phyloP scores from a whole-genome alignment of 1,139 yeast genomes.

The Lodderomyces orthopsilosis region DNA sequence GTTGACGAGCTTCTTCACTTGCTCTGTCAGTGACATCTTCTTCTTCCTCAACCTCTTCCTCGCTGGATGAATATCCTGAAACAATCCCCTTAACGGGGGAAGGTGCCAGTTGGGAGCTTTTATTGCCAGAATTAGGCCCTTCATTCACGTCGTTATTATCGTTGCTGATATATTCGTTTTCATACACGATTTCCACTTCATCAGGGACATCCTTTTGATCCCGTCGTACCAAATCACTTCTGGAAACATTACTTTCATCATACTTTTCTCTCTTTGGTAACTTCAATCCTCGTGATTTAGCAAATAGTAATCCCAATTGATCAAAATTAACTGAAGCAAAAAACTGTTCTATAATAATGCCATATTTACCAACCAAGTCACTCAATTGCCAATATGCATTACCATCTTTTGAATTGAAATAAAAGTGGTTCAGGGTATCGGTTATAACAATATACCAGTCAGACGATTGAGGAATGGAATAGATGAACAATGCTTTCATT shows the following conservation, averaged over 20 bases:
- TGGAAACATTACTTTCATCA: neutral
- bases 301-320: slow-evolving; percentile 30
- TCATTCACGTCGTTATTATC: neutral
- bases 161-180: neutral
- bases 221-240: neutral
- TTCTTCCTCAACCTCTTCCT: no score
- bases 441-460: slow-evolving; percentile 34
- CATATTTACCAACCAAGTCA: slow-evolving; percentile 20
- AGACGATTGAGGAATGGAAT: slow-evolving; percentile 16
- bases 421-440: slow-evolving; percentile 28
- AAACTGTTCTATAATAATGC: slow-evolving; percentile 11
- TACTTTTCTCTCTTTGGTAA: slow-evolving; percentile 6
- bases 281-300: slow-evolving; percentile 29
- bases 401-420: slow-evolving; percentile 22
- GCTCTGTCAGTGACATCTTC: no score
- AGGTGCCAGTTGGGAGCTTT: neutral
- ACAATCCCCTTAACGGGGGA: slow-evolving; percentile 4
- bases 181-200: neutral
- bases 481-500: slow-evolving; percentile 18
- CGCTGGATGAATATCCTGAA: slow-evolving; percentile 16
- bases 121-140: neutral
- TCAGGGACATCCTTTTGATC: slow-evolving; percentile 1
- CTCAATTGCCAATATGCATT: slow-evolving; percentile 35
- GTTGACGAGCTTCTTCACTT: slow-evolving; percentile 7
- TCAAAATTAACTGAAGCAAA: slow-evolving; percentile 24